These are phyloP conservation scores for Adansonia madagascariensis DNA, from an alignment of 441 rosid species.

Conservation along the genomic window DNA sequence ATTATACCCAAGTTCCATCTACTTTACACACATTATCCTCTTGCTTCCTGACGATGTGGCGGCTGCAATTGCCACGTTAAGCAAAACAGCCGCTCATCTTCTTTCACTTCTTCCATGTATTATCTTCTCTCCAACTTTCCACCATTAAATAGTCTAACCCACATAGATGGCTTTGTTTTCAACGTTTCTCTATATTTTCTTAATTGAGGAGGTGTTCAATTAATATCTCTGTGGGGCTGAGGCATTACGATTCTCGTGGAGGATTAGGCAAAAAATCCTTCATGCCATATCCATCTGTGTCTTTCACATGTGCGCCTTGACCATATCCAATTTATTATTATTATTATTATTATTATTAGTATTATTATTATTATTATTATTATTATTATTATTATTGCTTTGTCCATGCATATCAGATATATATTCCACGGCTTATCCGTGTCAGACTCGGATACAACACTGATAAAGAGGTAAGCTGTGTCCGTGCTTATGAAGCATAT, in stretches of 20 bases:
- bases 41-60: constrained; percentile 12
- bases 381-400: neutral
- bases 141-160: neutral
- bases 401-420: neutral
- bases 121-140: neutral
- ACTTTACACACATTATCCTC: neutral
- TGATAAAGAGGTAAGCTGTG: neutral
- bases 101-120: neutral
- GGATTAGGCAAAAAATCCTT: constrained; percentile 1
- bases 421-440: neutral
- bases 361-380: neutral
- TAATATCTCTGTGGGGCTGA: neutral
- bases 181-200: neutral
- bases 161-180: constrained; percentile 4
- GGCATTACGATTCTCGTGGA: neutral
- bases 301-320: neutral
- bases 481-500: constrained; percentile 9
- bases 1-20: constrained; percentile 2
- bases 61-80: neutral
- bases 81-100: neutral
- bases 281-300: neutral
- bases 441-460: neutral
- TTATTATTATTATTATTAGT: neutral
- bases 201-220: constrained; percentile 2
- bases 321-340: neutral